Evolutionary conservation across 2,329 filamentous ascomycete genomes (phyloP), one percentile per base, ranked within the genome.

Genomic region (Xylariaceae sp.): DNA sequence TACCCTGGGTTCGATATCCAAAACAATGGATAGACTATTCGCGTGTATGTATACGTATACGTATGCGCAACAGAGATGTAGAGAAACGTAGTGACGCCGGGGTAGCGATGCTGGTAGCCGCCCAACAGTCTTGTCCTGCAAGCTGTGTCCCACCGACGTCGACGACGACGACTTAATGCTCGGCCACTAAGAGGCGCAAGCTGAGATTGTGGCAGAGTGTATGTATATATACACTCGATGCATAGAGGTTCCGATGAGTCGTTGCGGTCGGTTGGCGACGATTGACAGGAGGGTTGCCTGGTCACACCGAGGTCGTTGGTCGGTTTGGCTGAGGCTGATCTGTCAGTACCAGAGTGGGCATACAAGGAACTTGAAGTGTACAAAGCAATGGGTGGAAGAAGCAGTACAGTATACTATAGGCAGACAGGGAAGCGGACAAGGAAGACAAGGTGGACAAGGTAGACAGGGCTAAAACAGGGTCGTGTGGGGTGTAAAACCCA

Each of bases 81-180:
- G 45, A 50, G 37, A 49, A 37, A 43, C 48, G 53, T 43, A 39
- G 51, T 51, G 56, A 55, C 50, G 61, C 43, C 50, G 44, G 46
- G 56, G 43, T 26, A 60, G 52, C 43, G 40, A 50, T 46, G 48
- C 57, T 56, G 56, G 55, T 55, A 58, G 63, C 44, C 61, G 61
- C 65, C 63, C 47, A 62, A 69, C 65, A 67, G 68, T 67, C 69
- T 72, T 65, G 69, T 63, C 69, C 69, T 44, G 69, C 70, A 72
- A 72, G 69, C 65, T 68, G 65, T 67, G 60, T 55, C 59, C 61
- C 65, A 56, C 59, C 62, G 53, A 62, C 43, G 62, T 49, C 61
- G 53, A 53, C 50, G 24, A 40, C 37, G 44, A 40, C 31, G 39
- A 40, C 34, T 36, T 24, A 19, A 14, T 55, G 23, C 43, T 48